Evolutionary conservation across 2,329 filamentous ascomycete genomes (phyloP).

Genomic region (Alternaria triticimaculans): DNA sequence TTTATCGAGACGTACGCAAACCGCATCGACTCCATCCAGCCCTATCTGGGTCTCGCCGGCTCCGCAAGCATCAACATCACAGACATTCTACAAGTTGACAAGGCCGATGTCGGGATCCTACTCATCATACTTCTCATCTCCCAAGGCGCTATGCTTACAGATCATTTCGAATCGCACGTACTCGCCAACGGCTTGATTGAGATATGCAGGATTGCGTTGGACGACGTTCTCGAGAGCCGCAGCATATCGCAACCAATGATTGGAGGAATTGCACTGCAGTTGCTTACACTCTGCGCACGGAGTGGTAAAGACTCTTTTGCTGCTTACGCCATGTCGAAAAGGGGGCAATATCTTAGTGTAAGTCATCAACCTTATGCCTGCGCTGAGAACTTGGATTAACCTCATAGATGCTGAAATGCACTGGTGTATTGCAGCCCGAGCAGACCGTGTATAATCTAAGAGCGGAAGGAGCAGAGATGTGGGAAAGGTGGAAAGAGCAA

Average conservation of each 20-base stretch:
- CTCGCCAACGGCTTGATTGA: slow-evolving; percentile 8
- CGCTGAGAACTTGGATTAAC: neutral
- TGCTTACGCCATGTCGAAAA: slow-evolving; percentile 8
- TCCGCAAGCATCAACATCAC: slow-evolving; percentile 2
- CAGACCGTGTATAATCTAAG: neutral
- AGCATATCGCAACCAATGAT: slow-evolving; percentile 11
- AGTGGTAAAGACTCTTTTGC: slow-evolving; percentile 6
- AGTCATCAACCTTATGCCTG: neutral
- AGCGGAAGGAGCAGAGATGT: neutral
- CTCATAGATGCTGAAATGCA: neutral
- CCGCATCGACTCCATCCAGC: slow-evolving; percentile 9
- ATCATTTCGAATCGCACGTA: slow-evolving; percentile 3
- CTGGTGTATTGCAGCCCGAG: slow-evolving; percentile 2
- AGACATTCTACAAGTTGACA: slow-evolving; percentile 4
- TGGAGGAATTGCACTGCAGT: slow-evolving; percentile 3
- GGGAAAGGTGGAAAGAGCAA: slow-evolving; percentile 8
- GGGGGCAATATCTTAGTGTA: slow-evolving; percentile 11
- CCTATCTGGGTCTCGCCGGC: slow-evolving; percentile 10
- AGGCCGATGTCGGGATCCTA: slow-evolving; percentile 6
- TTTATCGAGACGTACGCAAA: slow-evolving; percentile 4
- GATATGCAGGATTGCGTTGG: slow-evolving; percentile 9
- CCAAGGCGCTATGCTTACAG: slow-evolving; percentile 11
- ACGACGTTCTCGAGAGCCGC: slow-evolving; percentile 7
- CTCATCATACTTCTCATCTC: slow-evolving; percentile 6
- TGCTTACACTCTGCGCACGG: slow-evolving; percentile 8